phyloP scores from a whole-genome alignment of 495 filamentous ascomycete genomes.

The Neurospora africana region DNA sequence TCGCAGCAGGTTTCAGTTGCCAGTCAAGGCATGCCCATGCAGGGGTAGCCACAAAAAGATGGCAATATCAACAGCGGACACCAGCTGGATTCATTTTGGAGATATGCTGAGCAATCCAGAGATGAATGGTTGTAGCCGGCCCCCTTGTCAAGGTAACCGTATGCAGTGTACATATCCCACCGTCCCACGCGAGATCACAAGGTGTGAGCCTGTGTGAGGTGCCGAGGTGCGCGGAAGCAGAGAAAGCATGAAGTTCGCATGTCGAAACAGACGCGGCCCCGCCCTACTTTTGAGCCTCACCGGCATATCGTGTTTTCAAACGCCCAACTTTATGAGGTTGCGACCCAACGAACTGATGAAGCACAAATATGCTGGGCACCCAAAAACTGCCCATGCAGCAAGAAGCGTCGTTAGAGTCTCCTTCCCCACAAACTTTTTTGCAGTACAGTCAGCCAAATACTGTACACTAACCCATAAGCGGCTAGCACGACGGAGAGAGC shows the following conservation, averaged over 20 bases:
- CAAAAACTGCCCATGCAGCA: background rate
- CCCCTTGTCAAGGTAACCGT: too few species aligned
- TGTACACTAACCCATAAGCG: background rate
- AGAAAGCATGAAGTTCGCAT: too few species aligned
- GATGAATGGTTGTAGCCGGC: too few species aligned
- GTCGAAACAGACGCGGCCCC: background rate
- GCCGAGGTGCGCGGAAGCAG: too few species aligned
- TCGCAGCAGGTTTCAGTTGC: background rate
- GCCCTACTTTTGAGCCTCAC: background rate
- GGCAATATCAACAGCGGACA: background rate
- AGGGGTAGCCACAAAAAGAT: background rate
- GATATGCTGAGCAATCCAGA: too few species aligned
- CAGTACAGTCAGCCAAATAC: background rate
- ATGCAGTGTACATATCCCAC: background rate
- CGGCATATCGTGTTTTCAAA: background rate
- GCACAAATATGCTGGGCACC: background rate
- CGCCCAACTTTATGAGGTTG: background rate
- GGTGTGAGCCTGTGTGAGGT: too few species aligned
- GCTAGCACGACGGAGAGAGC: background rate
- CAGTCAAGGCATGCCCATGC: background rate
- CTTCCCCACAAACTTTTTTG: background rate
- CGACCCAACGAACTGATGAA: background rate
- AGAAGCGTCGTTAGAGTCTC: background rate
- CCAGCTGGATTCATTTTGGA: too few species aligned
- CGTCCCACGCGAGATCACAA: background rate